phyloP scores from a whole-genome alignment of 768 basidiomycete genomes.

The Galerina sulciceps region DNA sequence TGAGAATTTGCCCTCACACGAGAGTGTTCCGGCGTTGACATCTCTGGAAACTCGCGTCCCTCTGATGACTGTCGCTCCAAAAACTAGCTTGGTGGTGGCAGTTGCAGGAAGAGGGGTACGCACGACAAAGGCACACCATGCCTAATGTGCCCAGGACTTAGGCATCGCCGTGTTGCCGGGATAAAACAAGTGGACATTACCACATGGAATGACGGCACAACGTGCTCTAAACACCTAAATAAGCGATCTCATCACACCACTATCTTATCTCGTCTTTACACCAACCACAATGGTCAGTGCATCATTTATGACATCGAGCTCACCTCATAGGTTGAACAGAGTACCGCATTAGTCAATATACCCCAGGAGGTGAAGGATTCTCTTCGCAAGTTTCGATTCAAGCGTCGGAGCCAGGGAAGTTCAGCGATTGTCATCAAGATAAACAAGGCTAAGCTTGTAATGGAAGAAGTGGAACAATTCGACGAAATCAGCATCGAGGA shows the following conservation, averaged over 20 bases:
- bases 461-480: slow-evolving; percentile 86
- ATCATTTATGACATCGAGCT: slow-evolving; percentile 11
- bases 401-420: slow-evolving; percentile 72
- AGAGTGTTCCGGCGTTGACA: slow-evolving; percentile 2
- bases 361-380: slow-evolving; percentile 76
- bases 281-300: slow-evolving; percentile 38
- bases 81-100: not conserved
- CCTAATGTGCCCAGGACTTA: slow-evolving; percentile 1
- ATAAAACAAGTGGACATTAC: not conserved
- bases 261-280: slow-evolving; percentile 34
- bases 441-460: slow-evolving; percentile 77
- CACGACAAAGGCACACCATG: not conserved
- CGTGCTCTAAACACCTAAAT: not conserved
- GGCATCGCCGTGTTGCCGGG: not conserved
- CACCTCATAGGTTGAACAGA: slow-evolving; percentile 38
- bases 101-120: not conserved
- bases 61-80: not conserved
- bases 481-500: slow-evolving; percentile 80
- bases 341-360: slow-evolving; percentile 76
- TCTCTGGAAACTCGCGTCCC: not conserved
- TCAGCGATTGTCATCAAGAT: slow-evolving; percentile 90
- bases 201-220: too few relatives aligned
- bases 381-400: slow-evolving; percentile 79
- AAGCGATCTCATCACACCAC: slow-evolving; percentile 9
- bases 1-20: not conserved